Percentiles rank a stretch among this genome's conserved stretches.
Evolutionary conservation across 148 eudicot genomes (phyloP).

Genomic region (Rhododendron henanense): DNA sequence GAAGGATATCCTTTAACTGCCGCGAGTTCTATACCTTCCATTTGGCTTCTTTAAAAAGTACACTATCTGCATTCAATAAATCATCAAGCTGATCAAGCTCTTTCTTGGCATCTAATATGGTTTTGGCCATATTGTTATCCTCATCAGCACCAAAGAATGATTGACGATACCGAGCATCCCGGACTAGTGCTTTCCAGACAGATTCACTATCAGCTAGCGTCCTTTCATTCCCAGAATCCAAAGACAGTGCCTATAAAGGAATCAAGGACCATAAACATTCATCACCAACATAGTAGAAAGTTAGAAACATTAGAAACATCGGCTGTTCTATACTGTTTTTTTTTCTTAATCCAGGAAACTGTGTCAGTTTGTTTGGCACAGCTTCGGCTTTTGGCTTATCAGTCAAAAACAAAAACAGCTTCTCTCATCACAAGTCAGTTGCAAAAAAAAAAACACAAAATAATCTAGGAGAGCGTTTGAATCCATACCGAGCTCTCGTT

Average conservation of each 20-base stretch:
- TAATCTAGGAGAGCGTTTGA: constrained; percentile 5
- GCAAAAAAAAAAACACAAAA: background rate
- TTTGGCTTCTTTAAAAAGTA: constrained; percentile 44
- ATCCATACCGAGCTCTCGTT: constrained; percentile 64
- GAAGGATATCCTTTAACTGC: background rate
- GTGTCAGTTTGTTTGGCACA: background rate
- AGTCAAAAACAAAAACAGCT: background rate
- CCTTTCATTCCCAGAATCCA: constrained; percentile 64
- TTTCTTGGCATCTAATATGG: constrained; percentile 52
- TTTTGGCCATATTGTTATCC: constrained; percentile 42
- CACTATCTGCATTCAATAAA: constrained; percentile 50
- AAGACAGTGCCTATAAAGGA: constrained; percentile 49
- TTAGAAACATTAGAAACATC: background rate
- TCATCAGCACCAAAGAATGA: constrained; percentile 61
- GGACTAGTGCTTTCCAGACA: constrained; percentile 47
- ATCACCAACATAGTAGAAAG: background rate
- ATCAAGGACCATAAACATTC: background rate
- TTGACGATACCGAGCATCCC: constrained; percentile 49
- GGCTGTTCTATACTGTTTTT: background rate
- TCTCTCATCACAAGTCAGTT: background rate
- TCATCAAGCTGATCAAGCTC: constrained; percentile 68
- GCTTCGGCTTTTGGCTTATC: background rate
- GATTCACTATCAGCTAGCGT: constrained; percentile 41
- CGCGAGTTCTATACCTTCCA: constrained; percentile 54
- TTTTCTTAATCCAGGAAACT: background rate